phyloP scores from a whole-genome alignment of 805 yeast species.

The Saturnispora besseyi region DNA sequence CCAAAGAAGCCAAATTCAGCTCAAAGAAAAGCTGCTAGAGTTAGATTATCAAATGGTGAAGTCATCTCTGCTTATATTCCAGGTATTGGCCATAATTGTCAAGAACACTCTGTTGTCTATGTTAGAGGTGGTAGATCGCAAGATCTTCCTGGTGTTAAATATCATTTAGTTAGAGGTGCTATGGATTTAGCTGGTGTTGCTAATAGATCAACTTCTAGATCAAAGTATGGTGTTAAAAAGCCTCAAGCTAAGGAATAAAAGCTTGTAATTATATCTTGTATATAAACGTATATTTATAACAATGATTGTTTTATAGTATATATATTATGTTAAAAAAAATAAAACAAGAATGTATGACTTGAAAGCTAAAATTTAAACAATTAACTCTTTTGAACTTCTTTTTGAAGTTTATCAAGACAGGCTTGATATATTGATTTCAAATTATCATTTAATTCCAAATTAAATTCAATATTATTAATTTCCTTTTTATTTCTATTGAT shows the following conservation, averaged over 20 bases:
- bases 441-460: constrained; percentile 27
- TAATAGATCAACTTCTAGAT: constrained; percentile 79
- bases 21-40: constrained; percentile 93
- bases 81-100: constrained; percentile 97
- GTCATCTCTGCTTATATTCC: constrained; percentile 90
- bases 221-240: constrained; percentile 89
- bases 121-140: constrained; percentile 98
- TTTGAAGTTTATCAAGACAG: constrained; percentile 36
- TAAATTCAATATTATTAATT: constrained; percentile 28
- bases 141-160: constrained; percentile 97
- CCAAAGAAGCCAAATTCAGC: constrained; percentile 99
- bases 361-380: not conserved
- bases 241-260: constrained; percentile 41
- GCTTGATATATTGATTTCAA: constrained; percentile 35
- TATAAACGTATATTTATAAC: constrained; percentile 2
- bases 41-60: constrained; percentile 81
- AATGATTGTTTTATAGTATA: too few species aligned
- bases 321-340: too few species aligned
- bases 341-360: too few species aligned
- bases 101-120: constrained; percentile 92
- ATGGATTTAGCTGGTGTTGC: constrained; percentile 93
- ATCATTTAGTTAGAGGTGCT: constrained; percentile 88
- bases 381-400: constrained; percentile 27
- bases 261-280: constrained; percentile 5
- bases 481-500: constrained; percentile 41